Base-by-base conservation (phyloP, 139 green algal genomes). In the Astrephomene gubernaculifera region DNA sequence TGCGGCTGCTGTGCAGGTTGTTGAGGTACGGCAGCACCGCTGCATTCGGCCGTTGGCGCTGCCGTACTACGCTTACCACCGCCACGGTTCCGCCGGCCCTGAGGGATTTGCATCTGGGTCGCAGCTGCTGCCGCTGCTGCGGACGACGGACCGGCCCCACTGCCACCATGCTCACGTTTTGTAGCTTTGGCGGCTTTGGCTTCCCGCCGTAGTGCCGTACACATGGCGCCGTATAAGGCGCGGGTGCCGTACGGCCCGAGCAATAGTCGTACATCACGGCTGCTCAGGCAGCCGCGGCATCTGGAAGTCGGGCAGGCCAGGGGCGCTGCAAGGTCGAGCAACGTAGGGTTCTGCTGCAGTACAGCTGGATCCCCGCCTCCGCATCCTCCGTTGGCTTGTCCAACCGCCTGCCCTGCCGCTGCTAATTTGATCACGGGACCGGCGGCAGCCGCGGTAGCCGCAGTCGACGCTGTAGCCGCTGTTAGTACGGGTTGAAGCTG, bases 191-290 rank as follows among this genome's bases (percentile, higher is more conserved):
- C 35, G 1, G 33, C 61, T 31, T 84, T 74, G 27, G 12, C 43
- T 63, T 84, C 78, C 9, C 63, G 78, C 63, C 78, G n/a, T 22
- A 84, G 43, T 31, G 61, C 61, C 0, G 43, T 7, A 44, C 78
- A 84, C 44, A 84, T 14, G 0, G 24, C 29, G 33, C 35, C 19
- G n/a, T 53, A 67, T 22, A 84, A 44, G 0, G 19, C 2, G 0
- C 12, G 21, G 0, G 43, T 65, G 41, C 44, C 33, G 33, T 49
- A 49, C 41, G 63, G 78, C 2, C 78, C 78, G 14, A 84, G 63
- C 78, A 84, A 63, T 33, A 84, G 64, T 43, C 78, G 61, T 1
- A 84, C 43, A 29, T 84, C 78, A 7, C 78, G 61, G 63, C 78
- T 84, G 63, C 78, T 84, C 22, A 84, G 43, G 14, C 63, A n/a